These are phyloP conservation scores for Conoideocrella luteorostrata DNA, from an alignment of 2,329 filamentous ascomycete genomes.

Conservation along the genomic window DNA sequence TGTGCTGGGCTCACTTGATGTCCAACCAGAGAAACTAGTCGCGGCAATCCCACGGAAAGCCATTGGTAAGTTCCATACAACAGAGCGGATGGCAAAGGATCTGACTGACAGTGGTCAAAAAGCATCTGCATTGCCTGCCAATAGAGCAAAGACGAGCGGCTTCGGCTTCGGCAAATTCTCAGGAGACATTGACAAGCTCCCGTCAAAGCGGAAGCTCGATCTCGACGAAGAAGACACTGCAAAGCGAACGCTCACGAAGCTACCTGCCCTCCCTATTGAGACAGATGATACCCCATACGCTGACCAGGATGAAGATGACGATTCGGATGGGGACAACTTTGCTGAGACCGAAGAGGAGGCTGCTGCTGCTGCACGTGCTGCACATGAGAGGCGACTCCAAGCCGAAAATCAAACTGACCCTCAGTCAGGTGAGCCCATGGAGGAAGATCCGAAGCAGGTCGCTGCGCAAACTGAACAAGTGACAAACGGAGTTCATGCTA, in stretches of 20 bases:
- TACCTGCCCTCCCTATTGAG: slow-evolving; percentile 69
- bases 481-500: slow-evolving; percentile 17
- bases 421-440: slow-evolving; percentile 36
- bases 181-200: slow-evolving; percentile 58
- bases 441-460: slow-evolving; percentile 19
- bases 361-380: slow-evolving; percentile 75
- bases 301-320: slow-evolving; percentile 61
- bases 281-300: slow-evolving; percentile 55
- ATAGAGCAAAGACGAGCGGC: slow-evolving; percentile 67
- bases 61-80: slow-evolving; percentile 27
- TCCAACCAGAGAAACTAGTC: slow-evolving; percentile 29
- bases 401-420: slow-evolving; percentile 41
- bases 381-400: slow-evolving; percentile 70
- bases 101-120: slow-evolving; percentile 14
- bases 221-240: slow-evolving; percentile 85
- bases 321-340: slow-evolving; percentile 70
- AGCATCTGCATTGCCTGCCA: slow-evolving; percentile 56
- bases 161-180: slow-evolving; percentile 74
- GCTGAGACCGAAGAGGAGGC: slow-evolving; percentile 82
- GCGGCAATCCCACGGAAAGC: slow-evolving; percentile 25
- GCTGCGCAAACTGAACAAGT: slow-evolving; percentile 18
- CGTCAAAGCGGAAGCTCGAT: slow-evolving; percentile 68
- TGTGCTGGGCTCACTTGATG: slow-evolving; percentile 41
- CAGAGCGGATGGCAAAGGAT: background rate
- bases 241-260: slow-evolving; percentile 82